Conservation (phyloP, 2,329 filamentous ascomycete species). For the Alternaria arbusti region DNA sequence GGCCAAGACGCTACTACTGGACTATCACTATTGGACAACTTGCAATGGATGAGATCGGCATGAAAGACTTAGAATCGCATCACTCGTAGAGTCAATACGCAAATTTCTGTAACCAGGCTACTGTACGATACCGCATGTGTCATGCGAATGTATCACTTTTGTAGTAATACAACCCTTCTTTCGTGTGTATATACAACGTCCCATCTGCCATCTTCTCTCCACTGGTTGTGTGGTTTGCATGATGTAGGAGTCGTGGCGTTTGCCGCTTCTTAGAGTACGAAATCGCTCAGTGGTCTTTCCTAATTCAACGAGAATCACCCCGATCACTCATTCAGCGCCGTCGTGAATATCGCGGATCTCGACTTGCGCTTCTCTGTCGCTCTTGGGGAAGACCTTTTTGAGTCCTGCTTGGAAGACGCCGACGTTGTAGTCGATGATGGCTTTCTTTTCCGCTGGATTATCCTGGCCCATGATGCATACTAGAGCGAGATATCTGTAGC, state of each 20-base stretch:
- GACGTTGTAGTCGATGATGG: conserved; percentile 85
- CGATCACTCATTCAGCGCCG: conserved; percentile 8
- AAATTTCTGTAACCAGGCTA: not conserved
- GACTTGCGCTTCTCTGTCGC: conserved; percentile 37
- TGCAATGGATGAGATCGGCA: not conserved
- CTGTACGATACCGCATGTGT: not conserved
- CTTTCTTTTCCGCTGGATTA: conserved; percentile 82
- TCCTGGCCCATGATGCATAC: conserved; percentile 86
- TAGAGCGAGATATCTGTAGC: conserved; percentile 72
- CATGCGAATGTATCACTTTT: not conserved
- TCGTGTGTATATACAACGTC: not conserved
- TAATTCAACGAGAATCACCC: not conserved
- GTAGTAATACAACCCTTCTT: not conserved
- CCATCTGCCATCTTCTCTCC: not conserved
- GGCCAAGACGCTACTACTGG: not conserved
- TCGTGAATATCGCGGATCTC: conserved; percentile 32
- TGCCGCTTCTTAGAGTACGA: not conserved
- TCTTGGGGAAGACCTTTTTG: conserved; percentile 73
- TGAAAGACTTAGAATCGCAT: not conserved
- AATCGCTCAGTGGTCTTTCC: not conserved
- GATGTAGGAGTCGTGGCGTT: not conserved
- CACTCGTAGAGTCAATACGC: not conserved
- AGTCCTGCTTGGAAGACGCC: conserved; percentile 80
- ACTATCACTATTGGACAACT: not conserved
- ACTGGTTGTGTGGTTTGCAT: not conserved